These are phyloP conservation scores for Styphnolobium japonicum DNA, from an alignment of 306 rosid genomes.

Conservation along the genomic window DNA sequence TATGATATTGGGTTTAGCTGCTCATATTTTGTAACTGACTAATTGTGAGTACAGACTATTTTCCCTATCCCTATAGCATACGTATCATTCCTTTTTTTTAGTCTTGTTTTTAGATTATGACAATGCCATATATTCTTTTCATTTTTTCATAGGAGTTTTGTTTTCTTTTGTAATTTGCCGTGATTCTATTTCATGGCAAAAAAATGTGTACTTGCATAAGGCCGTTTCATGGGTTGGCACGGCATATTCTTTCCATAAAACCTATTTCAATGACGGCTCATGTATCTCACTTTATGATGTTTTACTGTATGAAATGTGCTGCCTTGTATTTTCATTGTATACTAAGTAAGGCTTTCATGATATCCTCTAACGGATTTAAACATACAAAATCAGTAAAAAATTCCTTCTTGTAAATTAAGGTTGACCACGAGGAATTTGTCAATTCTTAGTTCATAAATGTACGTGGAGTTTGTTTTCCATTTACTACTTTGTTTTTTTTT, in stretches of 20 bases:
- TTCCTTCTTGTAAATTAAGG: too few species aligned
- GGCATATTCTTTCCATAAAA: neutral
- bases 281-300: neutral
- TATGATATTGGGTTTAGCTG: constrained; percentile 36
- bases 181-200: neutral
- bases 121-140: neutral
- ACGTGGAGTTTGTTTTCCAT: too few species aligned
- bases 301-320: too few species aligned
- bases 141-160: too few species aligned
- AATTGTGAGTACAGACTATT: neutral
- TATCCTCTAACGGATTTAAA: too few species aligned
- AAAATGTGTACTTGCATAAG: too few species aligned
- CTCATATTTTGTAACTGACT: constrained; percentile 18
- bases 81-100: neutral
- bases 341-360: too few species aligned
- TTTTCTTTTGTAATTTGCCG: neutral
- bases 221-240: neutral
- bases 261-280: neutral
- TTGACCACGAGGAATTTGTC: too few species aligned
- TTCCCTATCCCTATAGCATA: neutral
- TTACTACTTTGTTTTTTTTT: too few species aligned
- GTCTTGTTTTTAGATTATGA: neutral
- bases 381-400: too few species aligned
- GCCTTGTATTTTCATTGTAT: too few species aligned
- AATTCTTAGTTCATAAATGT: too few species aligned